Evolutionary conservation across 2,329 filamentous ascomycete species (phyloP).

Genomic region (Fusarium sp.): DNA sequence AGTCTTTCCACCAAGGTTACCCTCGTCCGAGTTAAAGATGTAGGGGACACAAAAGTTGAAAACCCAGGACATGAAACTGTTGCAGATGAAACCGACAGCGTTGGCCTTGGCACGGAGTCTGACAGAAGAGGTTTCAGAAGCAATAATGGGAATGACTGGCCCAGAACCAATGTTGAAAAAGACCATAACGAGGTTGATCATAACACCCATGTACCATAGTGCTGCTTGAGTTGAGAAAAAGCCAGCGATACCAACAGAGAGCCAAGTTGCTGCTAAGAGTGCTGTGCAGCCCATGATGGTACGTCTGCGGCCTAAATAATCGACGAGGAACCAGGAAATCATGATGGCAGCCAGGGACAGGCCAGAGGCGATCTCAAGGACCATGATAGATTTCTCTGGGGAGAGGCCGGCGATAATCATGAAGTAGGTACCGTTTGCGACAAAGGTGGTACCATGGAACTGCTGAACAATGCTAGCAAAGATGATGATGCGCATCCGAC

Average conservation of each 20-base stretch:
- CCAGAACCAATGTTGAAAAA: background rate
- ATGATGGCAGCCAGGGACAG: background rate
- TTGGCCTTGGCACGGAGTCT: slow-evolving; percentile 9
- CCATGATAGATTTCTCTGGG: background rate
- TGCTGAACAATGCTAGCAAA: background rate
- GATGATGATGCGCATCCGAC: background rate
- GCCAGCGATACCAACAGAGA: background rate
- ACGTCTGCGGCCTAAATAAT: background rate
- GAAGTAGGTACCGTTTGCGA: background rate
- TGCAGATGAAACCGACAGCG: background rate
- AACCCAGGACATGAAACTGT: background rate
- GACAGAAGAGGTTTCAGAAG: background rate
- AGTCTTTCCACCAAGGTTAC: slow-evolving; percentile 9
- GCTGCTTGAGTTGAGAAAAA: background rate
- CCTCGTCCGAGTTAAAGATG: slow-evolving; percentile 6
- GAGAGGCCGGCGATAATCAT: background rate
- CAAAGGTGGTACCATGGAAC: background rate
- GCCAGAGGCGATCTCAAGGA: background rate
- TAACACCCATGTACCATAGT: background rate
- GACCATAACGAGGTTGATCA: background rate
- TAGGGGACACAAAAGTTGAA: slow-evolving; percentile 6
- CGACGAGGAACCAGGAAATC: background rate
- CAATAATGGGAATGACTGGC: background rate
- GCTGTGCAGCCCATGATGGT: background rate
- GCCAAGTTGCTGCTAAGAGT: background rate